These are phyloP conservation scores for Clavispora phyllophila DNA, from an alignment of 805 yeast species.

Conservation along the genomic window DNA sequence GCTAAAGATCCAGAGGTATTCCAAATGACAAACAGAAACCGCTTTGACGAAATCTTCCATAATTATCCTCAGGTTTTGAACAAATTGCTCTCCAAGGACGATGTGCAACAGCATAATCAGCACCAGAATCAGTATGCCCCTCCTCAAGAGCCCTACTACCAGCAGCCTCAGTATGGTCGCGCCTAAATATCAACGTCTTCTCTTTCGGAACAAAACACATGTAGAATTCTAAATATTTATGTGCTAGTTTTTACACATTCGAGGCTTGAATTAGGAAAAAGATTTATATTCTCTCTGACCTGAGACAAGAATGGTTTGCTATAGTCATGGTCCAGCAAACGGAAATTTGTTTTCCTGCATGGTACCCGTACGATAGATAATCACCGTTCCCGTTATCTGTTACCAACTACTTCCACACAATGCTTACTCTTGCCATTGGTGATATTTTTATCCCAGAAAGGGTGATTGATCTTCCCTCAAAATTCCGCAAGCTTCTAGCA, in stretches of 20 bases:
- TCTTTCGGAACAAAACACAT: too few relatives aligned
- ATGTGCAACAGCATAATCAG: neutral
- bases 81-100: slow-evolving; percentile 26
- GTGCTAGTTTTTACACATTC: too few relatives aligned
- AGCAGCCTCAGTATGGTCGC: slow-evolving; percentile 7
- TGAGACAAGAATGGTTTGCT: too few relatives aligned
- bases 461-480: slow-evolving; percentile 53
- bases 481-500: slow-evolving; percentile 70
- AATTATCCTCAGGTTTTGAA: slow-evolving; percentile 67
- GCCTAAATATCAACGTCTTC: neutral
- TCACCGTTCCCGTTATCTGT: neutral
- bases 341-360: neutral
- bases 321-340: too few relatives aligned
- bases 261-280: too few relatives aligned
- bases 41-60: slow-evolving; percentile 58
- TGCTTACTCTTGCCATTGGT: slow-evolving; percentile 67
- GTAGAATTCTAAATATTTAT: too few relatives aligned
- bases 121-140: slow-evolving; percentile 8
- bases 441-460: slow-evolving; percentile 89
- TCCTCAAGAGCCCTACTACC: slow-evolving; percentile 7
- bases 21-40: slow-evolving; percentile 62
- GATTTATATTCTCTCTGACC: too few relatives aligned
- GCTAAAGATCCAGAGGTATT: slow-evolving; percentile 83
- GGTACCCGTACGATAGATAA: neutral
- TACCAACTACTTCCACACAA: slow-evolving; percentile 6